Conservation (phyloP, 2,329 filamentous ascomycete species). For the Apiospora aurea region DNA sequence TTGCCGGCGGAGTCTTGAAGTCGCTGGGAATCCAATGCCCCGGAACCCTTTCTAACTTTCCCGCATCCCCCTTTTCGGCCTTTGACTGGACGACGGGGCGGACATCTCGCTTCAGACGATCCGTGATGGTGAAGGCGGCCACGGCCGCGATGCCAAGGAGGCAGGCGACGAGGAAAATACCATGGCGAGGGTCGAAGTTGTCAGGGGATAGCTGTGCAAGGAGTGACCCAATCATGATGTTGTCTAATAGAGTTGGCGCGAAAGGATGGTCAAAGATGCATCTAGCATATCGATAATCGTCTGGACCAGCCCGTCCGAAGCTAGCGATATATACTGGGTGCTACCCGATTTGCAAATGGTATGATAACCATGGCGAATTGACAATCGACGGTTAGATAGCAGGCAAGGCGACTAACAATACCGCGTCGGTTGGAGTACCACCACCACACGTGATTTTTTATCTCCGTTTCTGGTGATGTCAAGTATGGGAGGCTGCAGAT, state of each 20-base stretch:
- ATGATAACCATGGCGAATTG: neutral
- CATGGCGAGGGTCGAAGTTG: constrained; percentile 1
- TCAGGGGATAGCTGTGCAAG: constrained; percentile 5
- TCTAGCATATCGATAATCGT: neutral
- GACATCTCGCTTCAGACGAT: neutral
- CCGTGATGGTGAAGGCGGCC: neutral
- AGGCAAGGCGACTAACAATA: neutral
- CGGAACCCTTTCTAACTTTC: constrained; percentile 21
- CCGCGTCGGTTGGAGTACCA: neutral
- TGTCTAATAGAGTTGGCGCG: neutral
- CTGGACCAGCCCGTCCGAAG: constrained; percentile 1
- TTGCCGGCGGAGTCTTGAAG: constrained; percentile 66
- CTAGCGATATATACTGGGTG: constrained; percentile 14
- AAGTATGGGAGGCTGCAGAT: neutral
- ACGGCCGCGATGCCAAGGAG: neutral
- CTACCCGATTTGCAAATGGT: neutral
- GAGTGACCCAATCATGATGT: constrained; percentile 15
- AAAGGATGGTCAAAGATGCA: constrained; percentile 10
- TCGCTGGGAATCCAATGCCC: constrained; percentile 62
- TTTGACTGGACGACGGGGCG: neutral
- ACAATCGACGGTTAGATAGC: neutral
- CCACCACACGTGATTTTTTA: constrained; percentile 12
- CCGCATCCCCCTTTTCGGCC: neutral
- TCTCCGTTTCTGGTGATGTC: constrained; percentile 16
- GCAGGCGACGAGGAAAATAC: neutral